phyloP scores from a whole-genome alignment of 257 asterid genomes.

The Prunella vulgaris region DNA sequence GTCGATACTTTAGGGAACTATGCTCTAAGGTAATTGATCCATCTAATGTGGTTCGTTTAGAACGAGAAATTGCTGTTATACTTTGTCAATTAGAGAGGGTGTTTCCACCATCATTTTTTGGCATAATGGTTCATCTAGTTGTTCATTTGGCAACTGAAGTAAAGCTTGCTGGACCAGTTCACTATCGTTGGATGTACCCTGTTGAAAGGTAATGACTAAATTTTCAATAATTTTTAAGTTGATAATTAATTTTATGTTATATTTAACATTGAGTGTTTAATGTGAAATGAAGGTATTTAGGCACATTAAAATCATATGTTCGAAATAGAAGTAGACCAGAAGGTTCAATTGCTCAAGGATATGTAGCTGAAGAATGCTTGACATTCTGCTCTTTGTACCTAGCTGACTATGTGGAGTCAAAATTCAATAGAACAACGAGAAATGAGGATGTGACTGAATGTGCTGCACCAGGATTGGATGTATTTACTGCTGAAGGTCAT shows the following conservation, averaged over 20 bases:
- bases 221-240: neutral
- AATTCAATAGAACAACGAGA: neutral
- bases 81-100: neutral
- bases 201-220: neutral
- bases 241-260: too few relatives aligned
- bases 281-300: neutral
- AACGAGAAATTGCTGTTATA: neutral
- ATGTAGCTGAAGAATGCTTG: slow-evolving; percentile 6
- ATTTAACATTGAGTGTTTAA: neutral
- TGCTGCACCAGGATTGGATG: neutral
- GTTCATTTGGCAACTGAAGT: neutral
- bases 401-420: slow-evolving; percentile 4
- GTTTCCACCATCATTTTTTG: slow-evolving; percentile 1
- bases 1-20: slow-evolving; percentile 1
- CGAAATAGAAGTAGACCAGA: slow-evolving; percentile 2
- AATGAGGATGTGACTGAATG: neutral
- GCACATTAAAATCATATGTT: neutral
- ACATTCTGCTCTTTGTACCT: slow-evolving; percentile 2
- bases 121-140: neutral
- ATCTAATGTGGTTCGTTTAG: neutral
- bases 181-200: slow-evolving; percentile 7
- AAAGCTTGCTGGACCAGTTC: neutral
- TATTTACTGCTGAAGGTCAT: neutral
- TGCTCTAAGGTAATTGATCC: neutral
- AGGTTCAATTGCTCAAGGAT: slow-evolving; percentile 3